A percentile compares a stretch with the other conserved stretches of the same genome.
Evolutionary conservation across 176 grass and related monocot genomes (phyloP).

Genomic region (Avena eriantha): DNA sequence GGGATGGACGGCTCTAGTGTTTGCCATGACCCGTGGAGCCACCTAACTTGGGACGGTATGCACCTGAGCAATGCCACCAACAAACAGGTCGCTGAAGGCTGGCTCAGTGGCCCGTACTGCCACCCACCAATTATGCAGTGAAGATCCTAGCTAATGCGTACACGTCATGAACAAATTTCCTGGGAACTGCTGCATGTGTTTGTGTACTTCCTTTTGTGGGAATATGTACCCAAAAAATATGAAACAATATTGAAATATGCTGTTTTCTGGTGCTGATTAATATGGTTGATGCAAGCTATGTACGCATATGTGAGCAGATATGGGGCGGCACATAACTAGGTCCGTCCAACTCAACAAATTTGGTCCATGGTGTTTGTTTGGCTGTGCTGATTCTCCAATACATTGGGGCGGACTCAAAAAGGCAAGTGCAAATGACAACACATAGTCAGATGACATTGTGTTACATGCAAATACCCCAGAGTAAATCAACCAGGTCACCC

Average conservation of each 20-base stretch:
- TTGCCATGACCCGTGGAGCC: background rate
- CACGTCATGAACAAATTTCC: background rate
- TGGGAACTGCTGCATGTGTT: background rate
- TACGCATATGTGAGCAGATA: background rate
- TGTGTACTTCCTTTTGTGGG: background rate
- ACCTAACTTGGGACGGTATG: background rate
- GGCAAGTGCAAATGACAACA: background rate
- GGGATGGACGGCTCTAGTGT: background rate
- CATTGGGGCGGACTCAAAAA: background rate
- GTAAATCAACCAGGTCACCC: background rate
- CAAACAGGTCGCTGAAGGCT: background rate
- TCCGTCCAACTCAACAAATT: background rate
- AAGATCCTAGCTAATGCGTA: background rate
- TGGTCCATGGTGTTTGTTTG: background rate
- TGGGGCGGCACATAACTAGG: background rate
- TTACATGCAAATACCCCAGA: background rate
- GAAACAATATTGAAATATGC: background rate
- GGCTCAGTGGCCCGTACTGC: slow-evolving; percentile 41
- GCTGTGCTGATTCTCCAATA: background rate
- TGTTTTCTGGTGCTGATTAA: background rate
- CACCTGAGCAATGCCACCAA: background rate
- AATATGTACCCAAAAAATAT: background rate
- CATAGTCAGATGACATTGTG: background rate
- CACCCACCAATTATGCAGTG: background rate
- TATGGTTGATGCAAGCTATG: background rate